Conservation (phyloP, 805 yeast species). For the Saturnispora mendoncae region DNA sequence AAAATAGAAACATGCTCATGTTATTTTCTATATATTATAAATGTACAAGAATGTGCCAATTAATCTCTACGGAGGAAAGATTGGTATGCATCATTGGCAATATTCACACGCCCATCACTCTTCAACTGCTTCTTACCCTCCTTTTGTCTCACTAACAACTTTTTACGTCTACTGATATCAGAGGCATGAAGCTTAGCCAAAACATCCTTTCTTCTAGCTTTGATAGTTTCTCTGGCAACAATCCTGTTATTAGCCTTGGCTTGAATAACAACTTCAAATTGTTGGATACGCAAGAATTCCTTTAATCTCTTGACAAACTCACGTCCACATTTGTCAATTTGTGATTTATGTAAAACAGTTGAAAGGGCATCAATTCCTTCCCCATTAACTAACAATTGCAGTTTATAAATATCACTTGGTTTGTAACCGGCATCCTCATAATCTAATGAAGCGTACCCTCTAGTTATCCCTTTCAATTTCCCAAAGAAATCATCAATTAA, state of each 20-base stretch:
- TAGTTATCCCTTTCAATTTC: slow-evolving; percentile 76
- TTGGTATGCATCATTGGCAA: slow-evolving; percentile 82
- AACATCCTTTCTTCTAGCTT: slow-evolving; percentile 93
- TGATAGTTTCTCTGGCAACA: slow-evolving; percentile 86
- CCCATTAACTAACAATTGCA: slow-evolving; percentile 86
- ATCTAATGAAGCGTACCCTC: slow-evolving; percentile 90
- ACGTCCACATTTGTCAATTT: slow-evolving; percentile 62
- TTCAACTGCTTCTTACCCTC: slow-evolving; percentile 87
- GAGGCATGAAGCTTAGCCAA: slow-evolving; percentile 88
- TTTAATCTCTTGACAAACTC: slow-evolving; percentile 80
- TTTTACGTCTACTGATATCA: slow-evolving; percentile 83
- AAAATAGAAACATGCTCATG: background rate
- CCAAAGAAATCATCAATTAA: slow-evolving; percentile 95
- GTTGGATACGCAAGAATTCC: slow-evolving; percentile 68
- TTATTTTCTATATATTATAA: background rate
- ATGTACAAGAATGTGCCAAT: background rate
- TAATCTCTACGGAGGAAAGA: slow-evolving; percentile 52
- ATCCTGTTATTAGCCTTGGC: slow-evolving; percentile 75
- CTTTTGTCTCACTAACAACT: slow-evolving; percentile 78
- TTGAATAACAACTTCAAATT: slow-evolving; percentile 88
- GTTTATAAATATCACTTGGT: slow-evolving; percentile 70
- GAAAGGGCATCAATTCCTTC: slow-evolving; percentile 86
- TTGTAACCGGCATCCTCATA: slow-evolving; percentile 89
- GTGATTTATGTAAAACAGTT: slow-evolving; percentile 77
- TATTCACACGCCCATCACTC: slow-evolving; percentile 65